phyloP scores from a whole-genome alignment of 129 eudicot genomes.

The Ambrosia trifida region DNA sequence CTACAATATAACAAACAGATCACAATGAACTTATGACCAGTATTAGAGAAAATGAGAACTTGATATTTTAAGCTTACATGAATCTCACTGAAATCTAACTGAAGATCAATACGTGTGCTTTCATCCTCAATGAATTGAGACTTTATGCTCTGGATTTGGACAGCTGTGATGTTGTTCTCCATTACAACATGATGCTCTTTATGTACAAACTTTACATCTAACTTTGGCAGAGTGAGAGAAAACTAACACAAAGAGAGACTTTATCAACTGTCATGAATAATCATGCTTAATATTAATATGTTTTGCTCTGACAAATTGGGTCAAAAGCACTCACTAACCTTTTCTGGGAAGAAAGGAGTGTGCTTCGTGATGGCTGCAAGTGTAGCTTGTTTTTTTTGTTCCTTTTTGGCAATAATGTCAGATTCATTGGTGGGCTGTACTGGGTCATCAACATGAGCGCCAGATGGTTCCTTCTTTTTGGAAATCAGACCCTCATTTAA shows the following conservation, averaged over 20 bases:
- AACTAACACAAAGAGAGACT: conserved; percentile 42
- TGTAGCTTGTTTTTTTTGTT: conserved; percentile 45
- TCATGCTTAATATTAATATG: neutral
- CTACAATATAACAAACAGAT: conserved; percentile 45
- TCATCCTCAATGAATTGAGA: conserved; percentile 74
- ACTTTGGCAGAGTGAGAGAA: conserved; percentile 66
- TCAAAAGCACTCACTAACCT: conserved; percentile 47
- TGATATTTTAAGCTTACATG: conserved; percentile 51
- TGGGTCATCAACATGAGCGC: conserved; percentile 37
- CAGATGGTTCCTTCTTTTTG: conserved; percentile 46
- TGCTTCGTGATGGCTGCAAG: conserved; percentile 45
- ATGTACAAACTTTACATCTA: conserved; percentile 77
- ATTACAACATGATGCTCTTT: conserved; percentile 46
- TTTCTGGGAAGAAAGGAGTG: conserved; percentile 64
- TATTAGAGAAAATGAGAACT: neutral
- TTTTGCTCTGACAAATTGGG: conserved; percentile 13
- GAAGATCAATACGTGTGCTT: conserved; percentile 75
- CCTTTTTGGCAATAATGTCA: conserved; percentile 41
- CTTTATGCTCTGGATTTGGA: conserved; percentile 68
- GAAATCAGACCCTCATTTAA: conserved; percentile 59
- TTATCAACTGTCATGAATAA: conserved; percentile 11
- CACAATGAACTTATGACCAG: neutral
- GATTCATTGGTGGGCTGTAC: conserved; percentile 37
- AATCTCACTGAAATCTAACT: conserved; percentile 89
- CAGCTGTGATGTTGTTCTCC: conserved; percentile 79